These are phyloP conservation scores for Botrytis squamosa DNA, from an alignment of 2,329 filamentous ascomycete genomes.

Conservation along the genomic window DNA sequence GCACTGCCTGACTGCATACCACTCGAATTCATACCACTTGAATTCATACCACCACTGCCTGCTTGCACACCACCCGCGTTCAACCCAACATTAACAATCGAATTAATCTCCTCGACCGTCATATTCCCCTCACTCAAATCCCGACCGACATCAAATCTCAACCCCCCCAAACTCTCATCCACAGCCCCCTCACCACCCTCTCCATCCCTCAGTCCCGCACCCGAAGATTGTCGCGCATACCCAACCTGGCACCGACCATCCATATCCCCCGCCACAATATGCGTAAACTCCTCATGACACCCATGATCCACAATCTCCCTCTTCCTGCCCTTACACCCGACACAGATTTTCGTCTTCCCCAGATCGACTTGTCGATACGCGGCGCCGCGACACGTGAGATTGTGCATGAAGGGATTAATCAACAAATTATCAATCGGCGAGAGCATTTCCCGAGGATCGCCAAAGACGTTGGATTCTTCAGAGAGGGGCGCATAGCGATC, in stretches of 20 bases:
- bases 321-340: not conserved
- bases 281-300: constrained; percentile 7
- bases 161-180: not conserved
- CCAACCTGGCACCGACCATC: not conserved
- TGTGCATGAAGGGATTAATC: constrained; percentile 17
- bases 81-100: not conserved
- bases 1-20: not conserved
- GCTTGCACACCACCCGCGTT: not conserved
- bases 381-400: not conserved
- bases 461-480: not conserved
- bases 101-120: not conserved
- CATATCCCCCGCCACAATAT: not conserved
- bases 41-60: not conserved
- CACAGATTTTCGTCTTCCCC: constrained; percentile 2
- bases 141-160: not conserved
- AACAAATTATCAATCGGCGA: not conserved
- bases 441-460: not conserved
- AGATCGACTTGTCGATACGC: not conserved
- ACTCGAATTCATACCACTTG: not conserved
- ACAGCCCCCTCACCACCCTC: not conserved
- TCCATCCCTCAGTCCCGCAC: not conserved
- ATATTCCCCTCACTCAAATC: not conserved
- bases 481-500: not conserved
- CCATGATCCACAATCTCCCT: not conserved
- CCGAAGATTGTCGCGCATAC: not conserved